phyloP scores from a whole-genome alignment of 129 eudicot genomes.

The Rutidosis leptorrhynchoides region DNA sequence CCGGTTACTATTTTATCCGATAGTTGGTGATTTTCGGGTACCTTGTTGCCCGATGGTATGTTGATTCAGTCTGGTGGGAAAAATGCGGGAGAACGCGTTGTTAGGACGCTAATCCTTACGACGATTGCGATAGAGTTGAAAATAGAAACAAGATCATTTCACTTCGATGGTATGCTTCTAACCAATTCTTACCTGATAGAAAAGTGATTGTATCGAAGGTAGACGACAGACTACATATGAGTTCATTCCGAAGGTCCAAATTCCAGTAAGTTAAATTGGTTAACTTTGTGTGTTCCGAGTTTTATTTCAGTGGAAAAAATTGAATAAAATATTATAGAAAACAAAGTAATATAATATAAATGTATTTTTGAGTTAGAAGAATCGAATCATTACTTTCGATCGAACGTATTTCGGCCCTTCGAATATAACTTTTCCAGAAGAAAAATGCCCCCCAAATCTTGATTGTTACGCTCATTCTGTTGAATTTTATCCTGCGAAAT shows the following conservation, averaged over 20 bases:
- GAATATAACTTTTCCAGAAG: slow-evolving; percentile 32
- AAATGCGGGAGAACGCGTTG: slow-evolving; percentile 39
- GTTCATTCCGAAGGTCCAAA: slow-evolving; percentile 30
- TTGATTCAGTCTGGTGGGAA: slow-evolving; percentile 46
- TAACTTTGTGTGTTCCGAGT: too few species aligned
- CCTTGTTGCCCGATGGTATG: slow-evolving; percentile 40
- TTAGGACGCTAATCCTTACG: slow-evolving; percentile 38
- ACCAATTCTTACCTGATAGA: slow-evolving; percentile 46
- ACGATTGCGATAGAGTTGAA: slow-evolving; percentile 43
- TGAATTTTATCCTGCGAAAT: slow-evolving; percentile 34
- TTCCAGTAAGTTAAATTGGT: slow-evolving; percentile 5
- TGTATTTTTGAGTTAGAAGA: too few species aligned
- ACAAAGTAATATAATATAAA: too few species aligned
- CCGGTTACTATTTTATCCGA: slow-evolving; percentile 44
- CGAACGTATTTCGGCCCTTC: slow-evolving; percentile 47
- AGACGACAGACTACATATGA: slow-evolving; percentile 39
- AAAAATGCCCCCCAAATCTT: slow-evolving; percentile 30
- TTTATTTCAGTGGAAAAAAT: too few species aligned
- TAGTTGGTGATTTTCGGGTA: slow-evolving; percentile 52
- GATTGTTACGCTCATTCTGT: slow-evolving; percentile 49
- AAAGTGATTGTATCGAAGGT: slow-evolving; percentile 39
- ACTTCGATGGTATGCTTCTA: slow-evolving; percentile 45
- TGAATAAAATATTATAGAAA: too few species aligned
- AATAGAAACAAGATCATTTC: slow-evolving; percentile 27
- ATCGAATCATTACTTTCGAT: slow-evolving; percentile 45